Conservation (phyloP, 306 rosid genomes). For the Rubus parviflorus region DNA sequence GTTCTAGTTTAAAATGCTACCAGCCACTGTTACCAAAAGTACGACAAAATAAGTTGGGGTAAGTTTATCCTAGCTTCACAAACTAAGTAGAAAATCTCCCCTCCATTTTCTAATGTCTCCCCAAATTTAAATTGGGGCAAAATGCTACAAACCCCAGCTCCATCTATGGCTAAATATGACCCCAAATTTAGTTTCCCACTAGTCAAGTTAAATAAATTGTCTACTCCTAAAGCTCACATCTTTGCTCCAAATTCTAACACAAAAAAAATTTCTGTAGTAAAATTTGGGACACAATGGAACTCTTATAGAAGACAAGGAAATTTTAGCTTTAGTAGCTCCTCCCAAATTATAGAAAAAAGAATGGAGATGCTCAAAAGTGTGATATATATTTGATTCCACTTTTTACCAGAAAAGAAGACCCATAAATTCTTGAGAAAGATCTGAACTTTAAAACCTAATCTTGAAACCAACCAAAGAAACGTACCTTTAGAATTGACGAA, state of each 20-base stretch:
- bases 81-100: background rate
- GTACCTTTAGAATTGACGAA: background rate
- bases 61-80: background rate
- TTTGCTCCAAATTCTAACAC: background rate
- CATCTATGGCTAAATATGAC: background rate
- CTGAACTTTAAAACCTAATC: background rate
- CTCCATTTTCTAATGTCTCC: background rate
- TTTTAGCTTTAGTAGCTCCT: background rate
- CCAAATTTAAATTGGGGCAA: background rate
- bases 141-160: too few species aligned
- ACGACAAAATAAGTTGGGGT: background rate
- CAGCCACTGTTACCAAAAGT: background rate
- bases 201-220: background rate
- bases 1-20: background rate
- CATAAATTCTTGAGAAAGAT: background rate
- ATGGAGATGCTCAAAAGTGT: background rate
- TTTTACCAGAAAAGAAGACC: background rate
- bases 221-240: background rate
- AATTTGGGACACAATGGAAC: too few species aligned
- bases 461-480: background rate
- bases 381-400: background rate
- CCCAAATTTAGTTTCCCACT: background rate
- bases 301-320: too few species aligned
- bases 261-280: background rate
- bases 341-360: background rate